A percentile compares a stretch with the other conserved stretches of the same genome.
Conservation (phyloP, 2,329 filamentous ascomycete species). For the Daldinia sp. region DNA sequence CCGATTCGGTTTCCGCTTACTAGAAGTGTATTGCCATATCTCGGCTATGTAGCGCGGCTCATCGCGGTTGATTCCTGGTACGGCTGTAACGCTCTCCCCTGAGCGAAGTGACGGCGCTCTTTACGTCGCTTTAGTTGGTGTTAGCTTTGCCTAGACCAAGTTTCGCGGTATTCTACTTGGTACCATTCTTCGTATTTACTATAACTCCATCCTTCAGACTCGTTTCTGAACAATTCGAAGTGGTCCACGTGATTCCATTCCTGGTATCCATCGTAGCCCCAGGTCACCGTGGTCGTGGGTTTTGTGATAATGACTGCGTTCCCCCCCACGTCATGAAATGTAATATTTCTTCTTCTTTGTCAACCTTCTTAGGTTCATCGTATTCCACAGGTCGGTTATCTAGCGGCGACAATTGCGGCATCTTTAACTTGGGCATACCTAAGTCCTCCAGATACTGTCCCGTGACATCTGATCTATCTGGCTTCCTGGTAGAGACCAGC, state of each 20-base stretch:
- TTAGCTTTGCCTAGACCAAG: not conserved
- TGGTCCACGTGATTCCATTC: not conserved
- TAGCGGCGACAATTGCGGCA: not conserved
- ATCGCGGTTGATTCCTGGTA: not conserved
- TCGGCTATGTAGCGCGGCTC: slow-evolving; percentile 2
- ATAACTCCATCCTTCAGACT: not conserved
- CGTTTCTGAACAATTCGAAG: too few species aligned
- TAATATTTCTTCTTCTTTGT: not conserved
- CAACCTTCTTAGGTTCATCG: not conserved
- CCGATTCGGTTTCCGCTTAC: not conserved
- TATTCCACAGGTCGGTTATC: not conserved
- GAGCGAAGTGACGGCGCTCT: not conserved
- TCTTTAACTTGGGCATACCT: not conserved
- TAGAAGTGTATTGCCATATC: not conserved
- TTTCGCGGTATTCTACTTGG: not conserved
- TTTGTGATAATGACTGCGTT: too few species aligned
- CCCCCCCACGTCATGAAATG: not conserved
- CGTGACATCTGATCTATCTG: not conserved
- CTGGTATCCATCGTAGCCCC: not conserved
- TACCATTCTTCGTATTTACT: not conserved
- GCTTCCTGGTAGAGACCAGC: not conserved
- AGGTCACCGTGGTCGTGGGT: not conserved
- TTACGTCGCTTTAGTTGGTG: not conserved
- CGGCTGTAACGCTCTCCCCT: not conserved
- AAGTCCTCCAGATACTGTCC: not conserved